Evolutionary conservation across 2,329 filamentous ascomycete species (phyloP), one percentile per base, ranked within the genome.

Genomic region (Diaporthe citrichinensis): DNA sequence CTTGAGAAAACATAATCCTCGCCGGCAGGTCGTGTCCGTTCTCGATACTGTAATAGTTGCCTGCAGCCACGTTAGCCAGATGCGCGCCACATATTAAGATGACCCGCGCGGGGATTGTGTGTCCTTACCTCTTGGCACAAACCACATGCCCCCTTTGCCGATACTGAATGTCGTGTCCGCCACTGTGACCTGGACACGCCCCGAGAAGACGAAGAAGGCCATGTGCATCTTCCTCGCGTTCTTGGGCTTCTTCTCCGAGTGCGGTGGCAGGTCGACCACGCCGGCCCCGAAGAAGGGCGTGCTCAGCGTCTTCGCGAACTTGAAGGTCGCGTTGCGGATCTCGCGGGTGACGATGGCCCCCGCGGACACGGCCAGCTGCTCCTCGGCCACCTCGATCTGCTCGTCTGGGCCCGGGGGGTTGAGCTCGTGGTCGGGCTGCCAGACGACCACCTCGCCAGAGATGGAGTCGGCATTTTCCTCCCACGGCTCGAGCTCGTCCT

Each of bases 151-250:
- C 55, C 96, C 96, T 79, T 94, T 95, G 51, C 93, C 92, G 78
- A 98, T 95, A 74, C 93, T 92, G 82, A 99, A 98, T 77, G 89
- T 87, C 34, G 90, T 93, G 78, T 94, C 91, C 78, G 94, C 92
- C 65, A 98, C 90, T 39, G 92, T 94, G 28, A 98, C 96, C 78
- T 92, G 88, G 28, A 98, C 95, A 78, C 94, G 92, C 31, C 97
- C 97, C 59, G 91, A 90, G 79, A 95, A 93, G 41, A 99, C 94
- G 80, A 98, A 98, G 84, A 98, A 98, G 1, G 94, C 93, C 93
- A 99, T 97, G 82, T 98, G 95, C 95, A 98, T 98, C 86, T 94
- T 96, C 77, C 96, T 90, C 49, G 94, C 94, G 84, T 98, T 98
- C 88, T 98, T 98, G 67, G 93, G 91, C 79, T 93, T 92, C 87